These are phyloP conservation scores for Triticum dicoccoides DNA, from an alignment of 176 grass and related monocot species.

Conservation along the genomic window DNA sequence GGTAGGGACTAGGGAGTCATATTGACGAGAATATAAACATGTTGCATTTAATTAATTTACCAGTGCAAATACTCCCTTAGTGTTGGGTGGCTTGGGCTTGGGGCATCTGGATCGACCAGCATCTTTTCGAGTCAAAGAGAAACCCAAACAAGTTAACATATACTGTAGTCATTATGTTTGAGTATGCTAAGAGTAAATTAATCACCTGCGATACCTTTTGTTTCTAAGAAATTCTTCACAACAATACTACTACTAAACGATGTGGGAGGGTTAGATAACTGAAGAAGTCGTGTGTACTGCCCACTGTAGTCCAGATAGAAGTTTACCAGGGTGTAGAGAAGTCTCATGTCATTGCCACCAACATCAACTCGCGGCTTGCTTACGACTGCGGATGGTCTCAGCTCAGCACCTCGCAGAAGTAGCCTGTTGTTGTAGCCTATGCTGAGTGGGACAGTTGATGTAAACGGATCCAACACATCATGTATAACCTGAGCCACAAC, in stretches of 20 bases:
- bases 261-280: too few species aligned
- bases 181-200: too few species aligned
- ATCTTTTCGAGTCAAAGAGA: constrained; percentile 38
- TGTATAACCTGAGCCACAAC: constrained; percentile 40
- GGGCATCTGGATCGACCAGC: constrained; percentile 79
- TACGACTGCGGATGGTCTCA: constrained; percentile 52
- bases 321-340: neutral
- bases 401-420: constrained; percentile 40
- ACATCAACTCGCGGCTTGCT: constrained; percentile 54
- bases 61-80: constrained; percentile 85
- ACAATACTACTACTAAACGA: too few species aligned
- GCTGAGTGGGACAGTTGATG: constrained; percentile 38
- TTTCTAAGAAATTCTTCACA: too few species aligned
- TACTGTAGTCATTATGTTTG: too few species aligned
- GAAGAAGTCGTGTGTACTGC: too few species aligned
- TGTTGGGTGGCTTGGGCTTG: constrained; percentile 60
- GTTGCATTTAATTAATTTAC: constrained; percentile 29
- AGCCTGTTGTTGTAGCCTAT: constrained; percentile 51
- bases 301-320: too few species aligned
- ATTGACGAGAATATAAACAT: neutral
- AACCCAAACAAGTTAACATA: constrained; percentile 8
- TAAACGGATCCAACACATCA: constrained; percentile 71
- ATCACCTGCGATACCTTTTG: too few species aligned
- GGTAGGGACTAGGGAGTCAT: neutral
- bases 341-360: constrained; percentile 59